phyloP scores from a whole-genome alignment of 345 rosid species.

The Salix suchowensis region DNA sequence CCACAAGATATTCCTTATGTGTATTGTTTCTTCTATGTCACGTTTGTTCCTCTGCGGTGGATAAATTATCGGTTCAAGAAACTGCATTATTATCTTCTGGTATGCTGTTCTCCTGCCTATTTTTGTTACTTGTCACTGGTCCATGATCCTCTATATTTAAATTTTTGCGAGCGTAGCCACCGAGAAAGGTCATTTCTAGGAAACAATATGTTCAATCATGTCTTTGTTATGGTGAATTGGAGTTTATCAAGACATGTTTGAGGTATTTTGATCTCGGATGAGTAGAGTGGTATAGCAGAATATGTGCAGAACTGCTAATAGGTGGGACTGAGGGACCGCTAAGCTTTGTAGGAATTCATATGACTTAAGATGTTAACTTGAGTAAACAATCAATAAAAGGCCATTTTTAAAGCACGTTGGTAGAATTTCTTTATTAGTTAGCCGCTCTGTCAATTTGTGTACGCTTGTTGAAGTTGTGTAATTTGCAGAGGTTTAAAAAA shows the following conservation, averaged over 20 bases:
- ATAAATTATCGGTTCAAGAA: constrained; percentile 92
- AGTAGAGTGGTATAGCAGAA: background rate
- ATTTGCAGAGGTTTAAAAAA: background rate
- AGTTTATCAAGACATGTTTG: background rate
- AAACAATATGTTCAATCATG: background rate
- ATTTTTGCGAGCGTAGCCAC: background rate
- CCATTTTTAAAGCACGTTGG: background rate
- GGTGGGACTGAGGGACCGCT: background rate
- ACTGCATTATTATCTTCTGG: constrained; percentile 98
- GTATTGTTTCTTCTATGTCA: constrained; percentile 72
- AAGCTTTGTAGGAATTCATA: background rate
- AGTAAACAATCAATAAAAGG: background rate
- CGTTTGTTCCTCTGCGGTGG: constrained; percentile 95
- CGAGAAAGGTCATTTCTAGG: background rate
- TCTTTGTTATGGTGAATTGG: background rate
- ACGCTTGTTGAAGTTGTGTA: background rate
- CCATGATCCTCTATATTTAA: background rate
- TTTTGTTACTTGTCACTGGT: background rate
- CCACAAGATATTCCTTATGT: constrained; percentile 84
- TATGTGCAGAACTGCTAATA: background rate
- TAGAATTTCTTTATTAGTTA: background rate
- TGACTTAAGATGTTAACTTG: background rate
- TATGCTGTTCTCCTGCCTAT: constrained; percentile 28
- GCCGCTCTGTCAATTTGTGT: background rate
- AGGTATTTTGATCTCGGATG: background rate